Base-by-base conservation (phyloP, 148 eudicot genomes). In the Rhododendron simsii region DNA sequence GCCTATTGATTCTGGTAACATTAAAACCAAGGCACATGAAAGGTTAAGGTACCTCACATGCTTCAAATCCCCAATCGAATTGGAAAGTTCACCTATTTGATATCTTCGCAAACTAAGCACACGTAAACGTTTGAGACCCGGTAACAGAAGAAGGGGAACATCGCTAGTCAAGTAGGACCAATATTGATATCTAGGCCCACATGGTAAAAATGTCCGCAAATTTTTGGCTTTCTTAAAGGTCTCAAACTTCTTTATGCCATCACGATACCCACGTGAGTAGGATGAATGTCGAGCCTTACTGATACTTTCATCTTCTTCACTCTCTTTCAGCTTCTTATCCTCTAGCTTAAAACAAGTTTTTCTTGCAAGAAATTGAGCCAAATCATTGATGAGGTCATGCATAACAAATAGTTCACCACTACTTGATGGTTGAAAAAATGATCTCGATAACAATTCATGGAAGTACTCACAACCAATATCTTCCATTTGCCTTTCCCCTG, bases 341-440 rank as follows among this genome's bases (percentile, higher is more conserved):
- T 90, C 89, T 84, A 87, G 53, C 16, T 75, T 84, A 76, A 78
- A 87, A 67, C 65, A 73, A 3, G 30, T 7, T 33, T 48, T 57
- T 26, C 30, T 83, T 23, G 87, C 84, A 84, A 89, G 1, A 87
- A 55, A 50, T 3, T 74, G 81, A 45, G 92, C 88, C 48, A 91
- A 67, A 85, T 91, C 92, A 78, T 86, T 89, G 48, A 91, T 81
- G 23, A 91, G 89, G 44, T 89, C 92, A 71, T 89, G 92, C 91
- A 91, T 91, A 30, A 84, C 55, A 83, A 91, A 39, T 0, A 39
- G 44, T 39, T 39, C 44, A n/a, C 13, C 3, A 3, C 3, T 80
- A 2, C 81, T 80, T 39, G 80, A 55, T 6, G 28, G 81, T 55
- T 91, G 88, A 63, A 91, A 91, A 63, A 87, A 86, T 21, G 92